Evolutionary conservation across 306 rosid genomes (phyloP), one percentile per base, ranked within the genome.

Genomic region (Cajanus cajan): DNA sequence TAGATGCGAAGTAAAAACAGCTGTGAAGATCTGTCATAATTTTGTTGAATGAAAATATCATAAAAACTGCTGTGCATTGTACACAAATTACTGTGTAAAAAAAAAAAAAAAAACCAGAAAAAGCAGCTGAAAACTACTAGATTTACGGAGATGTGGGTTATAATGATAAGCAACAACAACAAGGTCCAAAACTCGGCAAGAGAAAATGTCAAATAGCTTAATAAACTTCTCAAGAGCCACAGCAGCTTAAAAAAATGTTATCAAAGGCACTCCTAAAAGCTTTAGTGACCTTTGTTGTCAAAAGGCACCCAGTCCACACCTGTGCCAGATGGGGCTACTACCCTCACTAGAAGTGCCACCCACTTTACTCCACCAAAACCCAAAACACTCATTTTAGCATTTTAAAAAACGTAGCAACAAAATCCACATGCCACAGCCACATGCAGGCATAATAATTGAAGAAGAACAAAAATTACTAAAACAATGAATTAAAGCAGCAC

Each of bases 401-500:
- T 65, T 7, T 4, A 18, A 18, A 74, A 61, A 73, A 15, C 8
- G 43, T 19, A 22, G 68, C 3, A 76, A 64, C 10, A 65, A 43
- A 22, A 47, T 7, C 13, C 11, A 21, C 21, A 37, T n/a, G n/a
- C n/a, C n/a, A n/a, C n/a, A n/a, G n/a, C 13, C 11, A 21, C 21
- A 37, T 41, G 40, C 34, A 39, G 8, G 54, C 43, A 55, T 48
- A 66, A 58, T 45, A 73, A 50, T 45, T 50, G n/a, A 67, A 43
- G 45, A 63, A 63, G 69, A 61, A 50, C 69, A 51, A 28, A 28
- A 28, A 40, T 18, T 5, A 18, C 7, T 57, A 24, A 39, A 80
- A 68, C 2, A 68, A 25, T 12, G 74, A 72, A 71, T 21, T 37
- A 21, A 34, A 63, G 68, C 68, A 52, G 51, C 73, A 93, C 99